Base-by-base conservation (phyloP, 108 stramenopile species). In the Mediolabrus comicus region DNA sequence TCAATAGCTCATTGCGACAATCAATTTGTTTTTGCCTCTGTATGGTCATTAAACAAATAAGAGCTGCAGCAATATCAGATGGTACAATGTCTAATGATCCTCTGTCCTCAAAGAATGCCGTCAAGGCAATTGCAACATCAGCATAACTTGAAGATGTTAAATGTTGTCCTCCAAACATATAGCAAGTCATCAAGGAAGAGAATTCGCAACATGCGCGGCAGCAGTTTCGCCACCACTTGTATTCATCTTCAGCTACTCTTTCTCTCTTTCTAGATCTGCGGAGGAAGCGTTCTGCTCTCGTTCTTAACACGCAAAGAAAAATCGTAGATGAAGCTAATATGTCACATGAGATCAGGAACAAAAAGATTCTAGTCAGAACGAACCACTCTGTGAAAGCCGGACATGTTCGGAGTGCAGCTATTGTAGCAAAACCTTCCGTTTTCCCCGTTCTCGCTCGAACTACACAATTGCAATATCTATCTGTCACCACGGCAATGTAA, bases 161-260 rank as follows among this genome's bases (percentile, higher is more conserved):
- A 16, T 90, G 86, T 30, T 83, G 77, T 33, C 94, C 94, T 14
- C 94, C 94, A 72, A 92, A 95, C 39, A 95, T 39, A 63, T 83
- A 95, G 59, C 94, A 95, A 10, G 91, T 95, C 49, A 82, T 65
- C 11, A 83, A 56, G 0, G 75, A 62, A 14, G 84, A 62, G 36
- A 82, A 91, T 57, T 88, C 81, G 69, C 88, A 94, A 6, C 60
- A 70, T 22, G 62, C 52, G 30, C 58, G 43, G 62, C 79, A 68
- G 64, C 71, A 43, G 24, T 51, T n/a, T 66, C 71, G 63, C 93
- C 91, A 67, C 83, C 84, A 60, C 84, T 75, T 30, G 83, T 71
- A 84, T 75, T 87, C 72, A 83, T 81, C 77, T 86, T 65, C 74
- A 16, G 58, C 12, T 10, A 51, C 35, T 30, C 51, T 60, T 59